Conservation (phyloP, 2,329 filamentous ascomycete genomes). For the Talaromyces sp. region DNA sequence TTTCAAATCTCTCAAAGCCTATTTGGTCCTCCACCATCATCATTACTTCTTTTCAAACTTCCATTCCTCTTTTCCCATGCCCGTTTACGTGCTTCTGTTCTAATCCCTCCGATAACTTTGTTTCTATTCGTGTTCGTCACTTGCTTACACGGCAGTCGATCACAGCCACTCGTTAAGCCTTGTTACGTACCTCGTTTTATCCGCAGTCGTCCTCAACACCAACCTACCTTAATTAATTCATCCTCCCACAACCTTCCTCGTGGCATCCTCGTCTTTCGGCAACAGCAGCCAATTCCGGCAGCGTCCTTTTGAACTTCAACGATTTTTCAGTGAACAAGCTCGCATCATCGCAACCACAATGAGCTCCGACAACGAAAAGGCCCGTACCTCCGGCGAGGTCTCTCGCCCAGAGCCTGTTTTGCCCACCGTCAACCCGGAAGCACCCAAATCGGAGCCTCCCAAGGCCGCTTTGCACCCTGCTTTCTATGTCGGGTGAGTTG, state of each 20-base stretch:
- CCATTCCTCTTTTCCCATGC: constrained; percentile 14
- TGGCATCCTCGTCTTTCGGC: constrained; percentile 45
- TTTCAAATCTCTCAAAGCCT: constrained; percentile 13
- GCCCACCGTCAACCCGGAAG: constrained; percentile 74
- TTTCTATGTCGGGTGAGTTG: constrained; percentile 70
- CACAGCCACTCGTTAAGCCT: constrained; percentile 19
- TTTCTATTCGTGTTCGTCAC: constrained; percentile 24
- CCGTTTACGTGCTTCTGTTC: constrained; percentile 16
- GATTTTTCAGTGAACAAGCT: constrained; percentile 44
- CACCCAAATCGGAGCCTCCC: constrained; percentile 66
- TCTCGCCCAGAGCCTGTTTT: constrained; percentile 53
- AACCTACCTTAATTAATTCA: neutral
- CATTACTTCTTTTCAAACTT: constrained; percentile 15
- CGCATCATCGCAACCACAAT: constrained; percentile 45
- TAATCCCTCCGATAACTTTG: constrained; percentile 1
- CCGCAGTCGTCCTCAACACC: neutral
- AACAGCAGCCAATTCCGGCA: constrained; percentile 43
- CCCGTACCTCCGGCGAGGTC: constrained; percentile 72
- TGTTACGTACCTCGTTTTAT: constrained; percentile 4
- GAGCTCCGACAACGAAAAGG: constrained; percentile 72
- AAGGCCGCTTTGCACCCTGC: constrained; percentile 70
- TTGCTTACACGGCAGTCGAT: constrained; percentile 23
- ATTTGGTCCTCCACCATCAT: constrained; percentile 21
- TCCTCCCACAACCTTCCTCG: constrained; percentile 25
- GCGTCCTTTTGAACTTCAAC: constrained; percentile 48